phyloP scores from a whole-genome alignment of 768 basidiomycete genomes.

The Tricholoma matsutake region DNA sequence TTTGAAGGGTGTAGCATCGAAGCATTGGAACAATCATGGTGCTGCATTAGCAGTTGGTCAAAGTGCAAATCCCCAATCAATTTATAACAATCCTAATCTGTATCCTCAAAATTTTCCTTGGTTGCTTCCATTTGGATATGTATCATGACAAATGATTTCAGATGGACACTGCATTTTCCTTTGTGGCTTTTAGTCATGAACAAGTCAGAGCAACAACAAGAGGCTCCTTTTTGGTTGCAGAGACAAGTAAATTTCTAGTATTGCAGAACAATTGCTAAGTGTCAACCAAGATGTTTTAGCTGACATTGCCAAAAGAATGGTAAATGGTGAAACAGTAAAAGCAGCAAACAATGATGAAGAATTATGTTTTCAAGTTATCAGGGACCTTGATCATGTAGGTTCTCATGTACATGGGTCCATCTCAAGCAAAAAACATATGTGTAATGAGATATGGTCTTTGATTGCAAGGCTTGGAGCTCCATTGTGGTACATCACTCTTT shows the following conservation, averaged over 20 bases:
- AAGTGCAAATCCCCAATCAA: not conserved
- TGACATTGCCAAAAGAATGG: no score
- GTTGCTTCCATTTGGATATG: not conserved
- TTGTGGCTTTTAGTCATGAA: no score
- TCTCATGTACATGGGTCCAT: constrained; percentile 14
- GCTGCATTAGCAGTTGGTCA: not conserved
- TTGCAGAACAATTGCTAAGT: not conserved
- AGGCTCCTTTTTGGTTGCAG: not conserved
- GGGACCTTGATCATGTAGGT: constrained; percentile 15
- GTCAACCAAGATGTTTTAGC: no score
- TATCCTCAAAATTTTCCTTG: not conserved
- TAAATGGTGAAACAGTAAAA: no score
- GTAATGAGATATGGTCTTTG: constrained; percentile 20
- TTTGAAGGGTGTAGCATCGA: not conserved
- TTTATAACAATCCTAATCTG: no score
- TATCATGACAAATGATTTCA: no score
- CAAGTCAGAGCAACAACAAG: not conserved
- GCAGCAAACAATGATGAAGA: not conserved
- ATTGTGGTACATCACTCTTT: constrained; percentile 34
- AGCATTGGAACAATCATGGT: no score
- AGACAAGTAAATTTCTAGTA: no score
- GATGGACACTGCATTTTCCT: no score
- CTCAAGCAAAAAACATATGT: no score
- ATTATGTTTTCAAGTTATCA: not conserved
- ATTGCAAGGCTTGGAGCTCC: constrained; percentile 24